Percentiles rank a stretch among this genome's conserved stretches.
Conservation (phyloP, 2,329 filamentous ascomycete genomes). For the Fusarium paranaense region DNA sequence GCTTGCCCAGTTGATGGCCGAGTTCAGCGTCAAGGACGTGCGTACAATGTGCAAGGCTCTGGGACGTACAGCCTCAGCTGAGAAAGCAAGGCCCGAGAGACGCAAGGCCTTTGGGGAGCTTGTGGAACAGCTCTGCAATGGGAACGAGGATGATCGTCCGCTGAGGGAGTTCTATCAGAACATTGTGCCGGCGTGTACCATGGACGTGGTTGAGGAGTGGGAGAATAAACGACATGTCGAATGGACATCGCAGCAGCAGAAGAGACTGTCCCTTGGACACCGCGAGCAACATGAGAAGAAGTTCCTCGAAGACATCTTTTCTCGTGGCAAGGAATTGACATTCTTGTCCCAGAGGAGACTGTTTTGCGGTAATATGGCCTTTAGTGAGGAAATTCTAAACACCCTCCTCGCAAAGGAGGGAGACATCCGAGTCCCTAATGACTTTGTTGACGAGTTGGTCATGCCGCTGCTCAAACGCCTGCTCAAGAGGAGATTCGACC, state of each 20-base stretch:
- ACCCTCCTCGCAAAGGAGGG: slow-evolving; percentile 15
- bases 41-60: slow-evolving; percentile 30
- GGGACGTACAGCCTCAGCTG: slow-evolving; percentile 36
- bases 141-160: slow-evolving; percentile 30
- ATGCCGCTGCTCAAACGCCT: slow-evolving; percentile 40
- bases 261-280: slow-evolving; percentile 27
- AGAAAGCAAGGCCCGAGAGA: slow-evolving; percentile 33
- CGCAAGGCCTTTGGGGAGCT: slow-evolving; percentile 37
- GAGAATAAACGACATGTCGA: slow-evolving; percentile 18
- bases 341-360: slow-evolving; percentile 15
- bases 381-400: slow-evolving; percentile 26
- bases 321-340: background rate
- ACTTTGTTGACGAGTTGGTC: slow-evolving; percentile 33
- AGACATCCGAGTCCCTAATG: slow-evolving; percentile 13
- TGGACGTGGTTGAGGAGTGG: slow-evolving; percentile 32
- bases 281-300: slow-evolving; percentile 25
- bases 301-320: slow-evolving; percentile 32
- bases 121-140: slow-evolving; percentile 26
- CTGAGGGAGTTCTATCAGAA: slow-evolving; percentile 37
- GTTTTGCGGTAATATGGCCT: slow-evolving; percentile 28
- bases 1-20: slow-evolving; percentile 36
- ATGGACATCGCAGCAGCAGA: slow-evolving; percentile 30
- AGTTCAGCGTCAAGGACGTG: slow-evolving; percentile 42
- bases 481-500: slow-evolving; percentile 14
- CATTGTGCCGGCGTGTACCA: slow-evolving; percentile 40